A percentile compares a stretch with the other conserved stretches of the same genome.
phyloP scores from a whole-genome alignment of 306 rosid genomes.

The Gastrolobium villosum region DNA sequence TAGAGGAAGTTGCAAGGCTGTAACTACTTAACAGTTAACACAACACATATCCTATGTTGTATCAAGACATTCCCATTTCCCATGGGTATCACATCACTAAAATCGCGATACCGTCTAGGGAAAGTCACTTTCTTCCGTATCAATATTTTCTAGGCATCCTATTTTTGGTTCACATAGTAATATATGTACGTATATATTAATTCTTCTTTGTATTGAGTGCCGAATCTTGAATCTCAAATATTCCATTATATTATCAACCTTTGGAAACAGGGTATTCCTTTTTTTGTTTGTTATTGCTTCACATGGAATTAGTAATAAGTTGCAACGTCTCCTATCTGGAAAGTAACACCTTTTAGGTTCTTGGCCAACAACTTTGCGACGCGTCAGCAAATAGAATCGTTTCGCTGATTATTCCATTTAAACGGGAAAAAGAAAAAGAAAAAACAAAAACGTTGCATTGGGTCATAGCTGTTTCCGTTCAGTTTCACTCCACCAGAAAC shows the following conservation, averaged over 20 bases:
- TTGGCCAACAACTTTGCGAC: slow-evolving; percentile 43
- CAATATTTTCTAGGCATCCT: background rate
- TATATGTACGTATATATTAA: background rate
- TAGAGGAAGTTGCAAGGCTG: slow-evolving; percentile 1
- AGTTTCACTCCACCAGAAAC: slow-evolving; percentile 21
- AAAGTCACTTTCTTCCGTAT: slow-evolving; percentile 30
- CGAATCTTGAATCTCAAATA: slow-evolving; percentile 2
- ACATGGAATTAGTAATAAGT: slow-evolving; percentile 28
- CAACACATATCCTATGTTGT: background rate
- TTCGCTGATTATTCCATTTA: background rate
- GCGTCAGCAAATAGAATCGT: slow-evolving; percentile 40
- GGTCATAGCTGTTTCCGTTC: slow-evolving; percentile 43
- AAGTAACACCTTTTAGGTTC: slow-evolving; percentile 39
- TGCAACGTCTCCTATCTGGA: slow-evolving; percentile 37
- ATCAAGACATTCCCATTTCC: background rate
- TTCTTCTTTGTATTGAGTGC: background rate
- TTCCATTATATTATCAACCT: background rate
- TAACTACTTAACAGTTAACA: background rate
- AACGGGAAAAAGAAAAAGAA: background rate
- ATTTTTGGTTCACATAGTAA: background rate
- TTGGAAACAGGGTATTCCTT: slow-evolving; percentile 33
- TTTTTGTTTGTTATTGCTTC: slow-evolving; percentile 39
- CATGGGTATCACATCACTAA: background rate
- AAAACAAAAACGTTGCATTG: background rate
- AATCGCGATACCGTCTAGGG: slow-evolving; percentile 9